phyloP scores from a whole-genome alignment of 2,329 filamentous ascomycete species.

The Elsinoe batatas region DNA sequence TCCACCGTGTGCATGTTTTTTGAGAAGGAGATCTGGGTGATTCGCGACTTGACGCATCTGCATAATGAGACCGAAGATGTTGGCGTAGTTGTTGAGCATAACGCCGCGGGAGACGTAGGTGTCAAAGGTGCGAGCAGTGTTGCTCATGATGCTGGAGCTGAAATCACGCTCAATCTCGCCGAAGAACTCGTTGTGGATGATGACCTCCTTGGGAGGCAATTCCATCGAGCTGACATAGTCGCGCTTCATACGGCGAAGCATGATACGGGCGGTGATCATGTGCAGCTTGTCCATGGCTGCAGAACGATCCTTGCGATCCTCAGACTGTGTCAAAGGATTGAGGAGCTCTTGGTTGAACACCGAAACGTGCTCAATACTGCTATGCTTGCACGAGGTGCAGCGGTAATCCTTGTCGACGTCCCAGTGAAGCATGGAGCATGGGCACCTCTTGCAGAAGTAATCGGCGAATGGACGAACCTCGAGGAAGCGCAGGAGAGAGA shows the following conservation, averaged over 20 bases:
- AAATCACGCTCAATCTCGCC: slow-evolving; percentile 94
- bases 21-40: slow-evolving; percentile 86
- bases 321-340: slow-evolving; percentile 54
- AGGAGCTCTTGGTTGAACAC: slow-evolving; percentile 93
- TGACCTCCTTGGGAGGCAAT: slow-evolving; percentile 85
- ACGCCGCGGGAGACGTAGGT: slow-evolving; percentile 93
- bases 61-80: slow-evolving; percentile 98
- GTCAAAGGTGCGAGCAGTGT: slow-evolving; percentile 78
- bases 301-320: slow-evolving; percentile 46
- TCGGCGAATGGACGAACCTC: slow-evolving; percentile 81
- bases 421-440: slow-evolving; percentile 79
- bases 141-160: slow-evolving; percentile 90
- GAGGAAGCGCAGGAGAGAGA: slow-evolving; percentile 85
- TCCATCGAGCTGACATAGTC: slow-evolving; percentile 94
- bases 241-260: slow-evolving; percentile 89
- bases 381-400: slow-evolving; percentile 61
- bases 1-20: slow-evolving; percentile 74
- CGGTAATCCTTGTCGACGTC: slow-evolving; percentile 59
- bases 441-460: slow-evolving; percentile 84
- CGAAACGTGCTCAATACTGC: slow-evolving; percentile 59
- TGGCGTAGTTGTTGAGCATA: slow-evolving; percentile 91
- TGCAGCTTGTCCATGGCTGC: slow-evolving; percentile 73
- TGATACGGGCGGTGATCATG: slow-evolving; percentile 82
- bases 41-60: slow-evolving; percentile 98
- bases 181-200: slow-evolving; percentile 91